phyloP scores from a whole-genome alignment of 2,329 filamentous ascomycete genomes.

The Herpotrichia juniperi region DNA sequence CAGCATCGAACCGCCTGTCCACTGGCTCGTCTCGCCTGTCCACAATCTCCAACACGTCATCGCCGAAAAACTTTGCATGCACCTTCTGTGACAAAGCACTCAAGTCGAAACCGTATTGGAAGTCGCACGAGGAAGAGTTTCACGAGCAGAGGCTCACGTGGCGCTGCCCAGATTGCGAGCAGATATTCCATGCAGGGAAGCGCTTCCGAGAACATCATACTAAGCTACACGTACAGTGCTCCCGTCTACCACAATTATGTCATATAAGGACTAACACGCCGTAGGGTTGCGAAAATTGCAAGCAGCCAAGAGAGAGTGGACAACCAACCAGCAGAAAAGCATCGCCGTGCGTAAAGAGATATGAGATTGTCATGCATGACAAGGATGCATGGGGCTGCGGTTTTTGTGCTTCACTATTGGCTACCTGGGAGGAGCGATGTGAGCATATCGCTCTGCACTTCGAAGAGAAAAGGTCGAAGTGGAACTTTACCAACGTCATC shows the following conservation, averaged over 20 bases:
- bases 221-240: slow-evolving; percentile 61
- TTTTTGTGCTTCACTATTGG: slow-evolving; percentile 68
- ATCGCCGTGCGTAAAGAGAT: slow-evolving; percentile 46
- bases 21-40: slow-evolving; percentile 45
- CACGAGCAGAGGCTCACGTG: slow-evolving; percentile 73
- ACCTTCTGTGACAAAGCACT: slow-evolving; percentile 66
- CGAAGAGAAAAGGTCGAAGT: slow-evolving; percentile 69
- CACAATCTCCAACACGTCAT: slow-evolving; percentile 40
- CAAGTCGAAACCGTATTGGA: slow-evolving; percentile 73
- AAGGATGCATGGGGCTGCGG: slow-evolving; percentile 72
- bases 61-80: slow-evolving; percentile 50
- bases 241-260: not conserved
- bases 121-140: slow-evolving; percentile 72
- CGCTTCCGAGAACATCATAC: slow-evolving; percentile 73
- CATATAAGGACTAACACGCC: slow-evolving; percentile 17
- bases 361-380: slow-evolving; percentile 59
- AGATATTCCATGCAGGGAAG: slow-evolving; percentile 71
- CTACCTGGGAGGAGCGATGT: slow-evolving; percentile 69
- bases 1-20: slow-evolving; percentile 44
- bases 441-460: slow-evolving; percentile 73
- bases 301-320: slow-evolving; percentile 63
- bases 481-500: slow-evolving; percentile 72
- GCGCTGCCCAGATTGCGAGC: slow-evolving; percentile 71
- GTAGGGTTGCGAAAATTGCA: slow-evolving; percentile 65
- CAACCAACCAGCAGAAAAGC: slow-evolving; percentile 62